Conservation (phyloP, 192 early-diverging fungal species). For the Coemansia sp. region DNA sequence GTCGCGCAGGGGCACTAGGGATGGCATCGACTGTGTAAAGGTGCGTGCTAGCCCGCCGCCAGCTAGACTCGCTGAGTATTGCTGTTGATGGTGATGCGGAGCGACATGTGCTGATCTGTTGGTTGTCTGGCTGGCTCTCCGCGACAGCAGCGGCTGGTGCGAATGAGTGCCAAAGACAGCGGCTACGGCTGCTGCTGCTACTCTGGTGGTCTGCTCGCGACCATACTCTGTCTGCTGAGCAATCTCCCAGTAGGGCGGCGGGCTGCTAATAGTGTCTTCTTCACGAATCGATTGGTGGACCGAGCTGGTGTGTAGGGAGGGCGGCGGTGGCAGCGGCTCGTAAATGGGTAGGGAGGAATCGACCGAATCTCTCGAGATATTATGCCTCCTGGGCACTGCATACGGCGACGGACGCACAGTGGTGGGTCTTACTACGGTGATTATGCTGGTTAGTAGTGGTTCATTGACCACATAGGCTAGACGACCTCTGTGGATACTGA, state of each 20-base stretch:
- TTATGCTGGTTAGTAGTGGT: slow-evolving; percentile 17
- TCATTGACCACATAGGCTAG: slow-evolving; percentile 31
- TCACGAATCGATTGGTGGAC: slow-evolving; percentile 10
- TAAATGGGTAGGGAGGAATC: slow-evolving; percentile 34
- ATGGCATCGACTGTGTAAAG: slow-evolving; percentile 23
- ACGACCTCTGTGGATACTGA: slow-evolving; percentile 27
- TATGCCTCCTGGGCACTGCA: background rate
- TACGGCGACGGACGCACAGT: background rate
- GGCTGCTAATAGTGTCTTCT: background rate
- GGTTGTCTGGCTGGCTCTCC: background rate
- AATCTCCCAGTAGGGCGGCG: slow-evolving; percentile 27
- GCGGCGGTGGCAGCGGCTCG: slow-evolving; percentile 34
- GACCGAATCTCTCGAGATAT: slow-evolving; percentile 19
- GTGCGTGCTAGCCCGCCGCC: slow-evolving; percentile 9
- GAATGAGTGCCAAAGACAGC: background rate
- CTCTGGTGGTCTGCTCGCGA: background rate
- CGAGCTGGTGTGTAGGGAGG: slow-evolving; percentile 13
- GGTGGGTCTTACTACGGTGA: background rate
- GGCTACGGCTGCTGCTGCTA: background rate
- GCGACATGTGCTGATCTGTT: too few species aligned
- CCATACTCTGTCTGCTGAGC: slow-evolving; percentile 20
- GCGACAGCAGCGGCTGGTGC: background rate
- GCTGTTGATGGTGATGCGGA: background rate
- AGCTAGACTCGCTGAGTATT: background rate
- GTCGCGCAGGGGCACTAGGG: background rate